Percentiles rank a stretch among this genome's conserved stretches.
Evolutionary conservation across 345 rosid genomes (phyloP).

Genomic region (Acer campestre): DNA sequence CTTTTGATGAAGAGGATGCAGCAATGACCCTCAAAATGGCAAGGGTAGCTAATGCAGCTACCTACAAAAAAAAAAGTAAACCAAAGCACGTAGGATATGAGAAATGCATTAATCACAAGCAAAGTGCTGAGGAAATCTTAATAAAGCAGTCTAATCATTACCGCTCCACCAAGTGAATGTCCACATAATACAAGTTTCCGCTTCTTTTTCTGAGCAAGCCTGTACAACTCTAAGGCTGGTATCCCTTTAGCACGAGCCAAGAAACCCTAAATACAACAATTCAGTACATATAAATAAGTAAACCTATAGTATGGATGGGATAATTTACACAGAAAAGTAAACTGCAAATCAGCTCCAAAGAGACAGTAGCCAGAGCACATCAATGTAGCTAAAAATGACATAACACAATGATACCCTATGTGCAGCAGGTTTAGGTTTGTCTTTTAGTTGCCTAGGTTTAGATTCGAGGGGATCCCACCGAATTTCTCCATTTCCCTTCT

Average conservation of each 20-base stretch:
- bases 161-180: conserved; percentile 99
- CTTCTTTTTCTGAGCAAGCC: conserved; percentile 95
- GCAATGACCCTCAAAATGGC: conserved; percentile 93
- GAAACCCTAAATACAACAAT: conserved; percentile 63
- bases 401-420: conserved; percentile 70
- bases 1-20: conserved; percentile 76
- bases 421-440: conserved; percentile 85
- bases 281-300: not conserved
- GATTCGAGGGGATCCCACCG: conserved; percentile 44
- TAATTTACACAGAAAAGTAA: not conserved
- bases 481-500: conserved; percentile 51
- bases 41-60: conserved; percentile 94
- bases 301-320: not conserved
- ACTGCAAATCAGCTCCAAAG: not conserved
- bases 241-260: conserved; percentile 97
- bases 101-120: conserved; percentile 11
- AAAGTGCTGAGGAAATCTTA: conserved; percentile 11
- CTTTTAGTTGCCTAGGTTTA: conserved; percentile 56
- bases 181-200: conserved; percentile 93
- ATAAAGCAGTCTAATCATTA: conserved; percentile 32
- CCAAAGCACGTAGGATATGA: not conserved
- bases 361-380: conserved; percentile 10
- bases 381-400: not conserved
- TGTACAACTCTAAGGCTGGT: conserved; percentile 94
- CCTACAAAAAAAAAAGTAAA: conserved; percentile 38